Evolutionary conservation across 139 green algal species (phyloP).

Genomic region (Haematococcus sp.): DNA sequence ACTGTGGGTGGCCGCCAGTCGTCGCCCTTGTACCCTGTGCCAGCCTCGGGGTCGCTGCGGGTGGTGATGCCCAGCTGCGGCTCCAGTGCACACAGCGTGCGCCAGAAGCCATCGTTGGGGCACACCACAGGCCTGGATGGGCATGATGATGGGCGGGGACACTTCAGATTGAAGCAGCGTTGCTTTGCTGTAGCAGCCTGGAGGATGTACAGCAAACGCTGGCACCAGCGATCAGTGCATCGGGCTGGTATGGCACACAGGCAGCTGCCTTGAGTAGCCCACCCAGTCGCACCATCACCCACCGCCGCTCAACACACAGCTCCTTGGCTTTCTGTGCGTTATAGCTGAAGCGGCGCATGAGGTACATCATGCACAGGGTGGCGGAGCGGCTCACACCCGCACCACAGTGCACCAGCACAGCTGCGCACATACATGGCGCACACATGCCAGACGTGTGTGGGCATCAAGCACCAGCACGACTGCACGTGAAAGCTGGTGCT

Average conservation of each 20-base stretch:
- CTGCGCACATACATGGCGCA: conserved; percentile 24
- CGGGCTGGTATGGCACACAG: no score
- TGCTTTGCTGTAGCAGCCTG: neutral
- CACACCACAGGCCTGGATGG: conserved; percentile 32
- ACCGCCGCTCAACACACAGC: conserved; percentile 19
- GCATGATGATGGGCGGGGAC: conserved; percentile 14
- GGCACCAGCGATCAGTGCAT: no score
- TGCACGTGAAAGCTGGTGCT: no score
- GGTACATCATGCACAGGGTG: conserved; percentile 72
- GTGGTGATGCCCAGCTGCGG: conserved; percentile 60
- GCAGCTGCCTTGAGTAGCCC: no score
- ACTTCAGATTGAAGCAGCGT: conserved; percentile 10
- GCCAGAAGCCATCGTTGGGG: conserved; percentile 83
- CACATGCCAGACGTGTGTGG: neutral
- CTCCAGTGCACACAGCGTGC: conserved; percentile 69
- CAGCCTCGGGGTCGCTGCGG: conserved; percentile 44
- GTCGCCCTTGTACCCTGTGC: conserved; percentile 37
- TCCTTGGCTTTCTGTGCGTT: conserved; percentile 40
- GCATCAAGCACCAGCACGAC: neutral
- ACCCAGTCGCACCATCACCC: conserved; percentile 5
- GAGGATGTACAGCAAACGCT: no score
- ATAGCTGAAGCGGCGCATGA: conserved; percentile 72
- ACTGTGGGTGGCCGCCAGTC: conserved; percentile 16
- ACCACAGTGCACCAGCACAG: conserved; percentile 81
- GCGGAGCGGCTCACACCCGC: conserved; percentile 74